Percentiles rank a stretch among this genome's conserved stretches.
Conservation (phyloP, 2,329 filamentous ascomycete genomes). For the Periconia sp. region DNA sequence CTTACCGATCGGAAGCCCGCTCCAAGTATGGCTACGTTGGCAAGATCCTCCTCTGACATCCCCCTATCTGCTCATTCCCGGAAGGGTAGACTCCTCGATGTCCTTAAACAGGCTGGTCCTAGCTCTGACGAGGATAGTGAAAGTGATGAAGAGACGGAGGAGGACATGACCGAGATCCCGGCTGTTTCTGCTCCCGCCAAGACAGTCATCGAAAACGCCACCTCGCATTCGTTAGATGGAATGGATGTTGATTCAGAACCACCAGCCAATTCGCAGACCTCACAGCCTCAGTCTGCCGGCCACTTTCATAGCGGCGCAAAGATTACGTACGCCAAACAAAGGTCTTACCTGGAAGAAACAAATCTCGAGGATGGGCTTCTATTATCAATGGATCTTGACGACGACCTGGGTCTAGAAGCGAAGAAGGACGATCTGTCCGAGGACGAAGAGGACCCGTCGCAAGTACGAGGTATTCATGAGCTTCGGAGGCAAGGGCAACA, state of each 20-base stretch:
- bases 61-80: constrained; percentile 27
- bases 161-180: constrained; percentile 8
- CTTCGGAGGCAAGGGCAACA: constrained; percentile 65
- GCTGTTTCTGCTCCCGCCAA: not conserved
- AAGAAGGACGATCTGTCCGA: constrained; percentile 45
- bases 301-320: constrained; percentile 43
- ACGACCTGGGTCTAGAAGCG: constrained; percentile 25
- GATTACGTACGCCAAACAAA: constrained; percentile 65
- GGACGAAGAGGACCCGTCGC: constrained; percentile 49
- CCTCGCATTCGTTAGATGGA: constrained; percentile 9
- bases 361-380: constrained; percentile 49
- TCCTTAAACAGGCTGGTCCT: constrained; percentile 32
- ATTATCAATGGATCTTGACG: constrained; percentile 42
- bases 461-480: constrained; percentile 66
- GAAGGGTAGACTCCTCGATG: constrained; percentile 38
- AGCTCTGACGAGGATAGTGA: constrained; percentile 31
- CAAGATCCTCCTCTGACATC: constrained; percentile 42
- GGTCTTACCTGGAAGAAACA: constrained; percentile 65
- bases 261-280: constrained; percentile 32
- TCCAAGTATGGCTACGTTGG: constrained; percentile 26
- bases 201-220: not conserved
- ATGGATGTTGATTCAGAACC: constrained; percentile 28
- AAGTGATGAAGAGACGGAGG: constrained; percentile 28
- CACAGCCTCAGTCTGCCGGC: constrained; percentile 26
- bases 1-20: constrained; percentile 32